Base-by-base conservation (phyloP, 2,329 filamentous ascomycete genomes). In the Pseudogymnoascus sp. region DNA sequence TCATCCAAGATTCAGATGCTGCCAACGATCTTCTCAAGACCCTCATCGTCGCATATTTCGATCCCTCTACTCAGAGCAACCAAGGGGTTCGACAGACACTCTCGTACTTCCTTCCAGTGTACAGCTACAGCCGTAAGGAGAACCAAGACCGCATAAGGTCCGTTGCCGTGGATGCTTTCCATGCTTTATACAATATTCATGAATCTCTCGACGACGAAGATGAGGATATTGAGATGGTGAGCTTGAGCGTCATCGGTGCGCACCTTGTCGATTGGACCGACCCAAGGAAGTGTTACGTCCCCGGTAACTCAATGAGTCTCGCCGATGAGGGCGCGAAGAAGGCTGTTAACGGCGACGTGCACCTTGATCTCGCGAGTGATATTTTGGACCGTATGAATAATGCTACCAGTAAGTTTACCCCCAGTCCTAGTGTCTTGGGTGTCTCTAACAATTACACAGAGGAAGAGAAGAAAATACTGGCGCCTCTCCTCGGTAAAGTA, bases 191-290 rank as follows among this genome's bases (percentile, higher is more conserved):
- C 71, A 89, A 88, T 65, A 80, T 90, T 8, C 83, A 89, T 10
- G 89, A 92, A 72, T 86, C 85, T 0, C 75, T 88, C 19, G 89
- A 92, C 65, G 87, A 90, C 66, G 92, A 90, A 34, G 88, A 90
- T 60, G 86, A 87, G 16, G 85, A 90, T 10, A 85, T 85, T 39
- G 89, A 90, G 65, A 92, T 96, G 86, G 90, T 93, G 7, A 86
- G 88, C 69, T 83, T 96, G 68, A 83, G 85, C 48, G 85, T 87
- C 2, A 90, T 96, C 65, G 92, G 90, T 0, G 86, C 90, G 2
- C 93, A 92, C 71, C 79, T 98, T 6, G 85, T 93, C 0, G 93
- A 98, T 74, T 98, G 93, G 95, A 98, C 93, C 0, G 93, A 98
- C 74, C 92, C 93, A 39, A 82, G 93, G 61, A 93, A 96, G 75